Percentiles rank a stretch among this genome's conserved stretches.
phyloP scores from a whole-genome alignment of 768 basidiomycete genomes.

The Mycena filopes region DNA sequence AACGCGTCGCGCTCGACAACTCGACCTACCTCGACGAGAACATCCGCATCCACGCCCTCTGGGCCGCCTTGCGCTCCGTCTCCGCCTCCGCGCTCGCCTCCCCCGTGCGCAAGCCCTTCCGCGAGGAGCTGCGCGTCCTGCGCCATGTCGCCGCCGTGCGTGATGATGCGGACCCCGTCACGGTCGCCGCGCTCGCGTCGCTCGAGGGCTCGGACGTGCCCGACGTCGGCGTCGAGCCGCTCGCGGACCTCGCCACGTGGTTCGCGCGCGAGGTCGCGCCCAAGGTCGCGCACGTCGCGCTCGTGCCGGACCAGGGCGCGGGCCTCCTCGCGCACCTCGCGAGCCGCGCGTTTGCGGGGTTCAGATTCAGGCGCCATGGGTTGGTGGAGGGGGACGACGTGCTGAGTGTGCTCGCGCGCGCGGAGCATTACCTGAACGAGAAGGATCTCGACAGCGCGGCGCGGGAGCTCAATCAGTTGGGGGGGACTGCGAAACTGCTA shows the following conservation, averaged over 20 bases:
- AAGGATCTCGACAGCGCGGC: conserved; percentile 93
- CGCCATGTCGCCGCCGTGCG: conserved; percentile 77
- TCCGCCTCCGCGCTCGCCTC: conserved; percentile 71
- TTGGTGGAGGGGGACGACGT: conserved; percentile 86
- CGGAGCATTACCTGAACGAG: conserved; percentile 89
- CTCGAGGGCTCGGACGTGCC: conserved; percentile 79
- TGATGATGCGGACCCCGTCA: conserved; percentile 77
- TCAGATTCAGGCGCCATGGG: conserved; percentile 85
- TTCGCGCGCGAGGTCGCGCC: conserved; percentile 87
- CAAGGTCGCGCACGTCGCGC: conserved; percentile 85
- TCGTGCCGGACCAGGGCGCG: conserved; percentile 92
- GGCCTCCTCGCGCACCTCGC: conserved; percentile 89
- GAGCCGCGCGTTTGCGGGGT: conserved; percentile 76
- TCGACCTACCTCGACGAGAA: conserved; percentile 93
- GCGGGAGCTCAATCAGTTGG: conserved; percentile 91
- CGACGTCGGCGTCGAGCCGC: conserved; percentile 86
- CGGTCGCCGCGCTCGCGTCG: conserved; percentile 71
- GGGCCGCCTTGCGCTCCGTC: conserved; percentile 91
- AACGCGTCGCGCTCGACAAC: conserved; percentile 92
- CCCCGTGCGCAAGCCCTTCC: conserved; percentile 82
- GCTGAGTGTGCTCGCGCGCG: conserved; percentile 85
- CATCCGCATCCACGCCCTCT: conserved; percentile 89
- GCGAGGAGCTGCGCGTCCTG: conserved; percentile 87
- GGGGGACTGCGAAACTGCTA: conserved; percentile 80
- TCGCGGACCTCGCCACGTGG: conserved; percentile 92